phyloP scores from a whole-genome alignment of 176 grass and related monocot genomes.

The Puccinellia tenuiflora region DNA sequence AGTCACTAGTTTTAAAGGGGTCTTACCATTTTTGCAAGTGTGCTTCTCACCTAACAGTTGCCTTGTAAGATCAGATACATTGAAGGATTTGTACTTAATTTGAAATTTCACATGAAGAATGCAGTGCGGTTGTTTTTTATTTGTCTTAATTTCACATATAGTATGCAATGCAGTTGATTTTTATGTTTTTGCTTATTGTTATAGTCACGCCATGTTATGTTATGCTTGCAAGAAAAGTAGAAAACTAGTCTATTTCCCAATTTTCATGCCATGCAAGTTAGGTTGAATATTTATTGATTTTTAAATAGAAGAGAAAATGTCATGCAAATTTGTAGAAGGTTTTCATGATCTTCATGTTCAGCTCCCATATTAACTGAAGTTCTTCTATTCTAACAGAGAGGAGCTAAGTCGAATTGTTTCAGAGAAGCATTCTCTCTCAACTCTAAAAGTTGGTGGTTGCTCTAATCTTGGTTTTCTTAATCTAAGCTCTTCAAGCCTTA shows the following conservation, averaged over 20 bases:
- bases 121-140: not conserved
- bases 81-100: conserved; percentile 14
- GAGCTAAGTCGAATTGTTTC: conserved; percentile 69
- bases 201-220: not conserved
- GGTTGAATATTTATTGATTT: conserved; percentile 12
- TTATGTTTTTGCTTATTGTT: not conserved
- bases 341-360: not conserved
- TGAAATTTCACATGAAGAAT: conserved; percentile 3
- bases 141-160: not conserved
- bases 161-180: not conserved
- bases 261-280: not conserved
- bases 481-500: conserved; percentile 74
- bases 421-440: conserved; percentile 58
- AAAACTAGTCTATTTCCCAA: conserved; percentile 11
- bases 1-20: not conserved
- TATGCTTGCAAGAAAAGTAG: conserved; percentile 5
- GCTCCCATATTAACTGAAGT: not conserved
- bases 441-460: conserved; percentile 75
- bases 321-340: not conserved
- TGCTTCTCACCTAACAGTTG: not conserved
- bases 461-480: conserved; percentile 71
- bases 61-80: not conserved
- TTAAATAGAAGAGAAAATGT: not conserved
- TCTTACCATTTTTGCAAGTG: not conserved
- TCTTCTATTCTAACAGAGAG: conserved; percentile 50